Conservation (phyloP, 2,329 filamentous ascomycete genomes). For the Trichoderma lentiforme region DNA sequence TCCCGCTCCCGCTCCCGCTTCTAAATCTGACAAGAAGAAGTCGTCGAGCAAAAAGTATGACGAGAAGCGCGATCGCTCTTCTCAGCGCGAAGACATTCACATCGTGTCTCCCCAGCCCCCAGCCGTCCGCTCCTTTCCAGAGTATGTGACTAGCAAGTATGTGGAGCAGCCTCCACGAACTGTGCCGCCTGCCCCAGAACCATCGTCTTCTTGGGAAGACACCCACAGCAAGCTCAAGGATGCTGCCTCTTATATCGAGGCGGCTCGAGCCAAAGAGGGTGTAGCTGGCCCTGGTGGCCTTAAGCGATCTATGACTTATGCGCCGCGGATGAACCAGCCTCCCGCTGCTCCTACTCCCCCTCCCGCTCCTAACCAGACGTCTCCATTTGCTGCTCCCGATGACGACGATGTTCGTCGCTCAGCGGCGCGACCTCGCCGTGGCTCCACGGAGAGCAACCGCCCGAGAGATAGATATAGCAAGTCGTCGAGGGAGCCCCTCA, state of each 20-base stretch:
- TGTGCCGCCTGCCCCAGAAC: conserved; percentile 19
- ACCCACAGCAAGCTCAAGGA: conserved; percentile 23
- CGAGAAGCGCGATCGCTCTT: conserved; percentile 35
- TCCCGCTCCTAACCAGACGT: conserved; percentile 27
- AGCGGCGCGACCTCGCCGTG: conserved; percentile 33
- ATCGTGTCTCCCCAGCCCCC: conserved; percentile 19
- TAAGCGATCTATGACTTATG: conserved; percentile 25
- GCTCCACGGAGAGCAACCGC: conserved; percentile 29
- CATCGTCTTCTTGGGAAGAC: conserved; percentile 23
- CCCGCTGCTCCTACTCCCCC: conserved; percentile 38
- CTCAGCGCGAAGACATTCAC: conserved; percentile 32
- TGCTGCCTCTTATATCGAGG: conserved; percentile 33
- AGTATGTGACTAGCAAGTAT: conserved; percentile 13
- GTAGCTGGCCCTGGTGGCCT: conserved; percentile 1
- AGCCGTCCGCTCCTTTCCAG: conserved; percentile 5
- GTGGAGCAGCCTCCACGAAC: conserved; percentile 17
- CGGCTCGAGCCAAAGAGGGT: conserved; percentile 27
- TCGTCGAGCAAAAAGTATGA: conserved; percentile 38
- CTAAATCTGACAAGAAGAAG: conserved; percentile 37
- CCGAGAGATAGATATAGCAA: conserved; percentile 31
- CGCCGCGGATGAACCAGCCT: conserved; percentile 26
- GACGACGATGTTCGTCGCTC: conserved; percentile 35
- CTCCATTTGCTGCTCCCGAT: conserved; percentile 30
- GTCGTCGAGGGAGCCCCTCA: conserved; percentile 33
- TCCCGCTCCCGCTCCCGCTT: conserved; percentile 13